Conservation (phyloP, 2,329 filamentous ascomycete species). For the Cadophora gregata region DNA sequence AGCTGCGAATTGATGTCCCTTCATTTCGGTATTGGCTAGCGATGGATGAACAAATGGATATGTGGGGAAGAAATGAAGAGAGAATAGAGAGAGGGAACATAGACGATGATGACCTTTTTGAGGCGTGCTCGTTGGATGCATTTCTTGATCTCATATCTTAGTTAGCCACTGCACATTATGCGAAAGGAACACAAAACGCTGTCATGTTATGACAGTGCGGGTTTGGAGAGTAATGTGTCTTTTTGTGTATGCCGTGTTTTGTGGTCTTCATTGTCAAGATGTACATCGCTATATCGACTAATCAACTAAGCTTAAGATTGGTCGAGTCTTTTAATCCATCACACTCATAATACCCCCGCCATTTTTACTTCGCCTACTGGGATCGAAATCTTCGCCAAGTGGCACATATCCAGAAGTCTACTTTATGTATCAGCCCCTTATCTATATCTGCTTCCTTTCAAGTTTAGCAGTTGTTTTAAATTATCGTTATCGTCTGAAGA, state of each 20-base stretch:
- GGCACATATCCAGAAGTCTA: too few relatives aligned
- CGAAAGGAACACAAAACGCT: background rate
- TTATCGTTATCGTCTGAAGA: too few relatives aligned
- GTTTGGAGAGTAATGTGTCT: background rate
- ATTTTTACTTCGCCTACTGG: too few relatives aligned
- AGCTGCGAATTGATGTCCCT: slow-evolving; percentile 5
- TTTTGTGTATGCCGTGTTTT: background rate
- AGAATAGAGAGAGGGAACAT: background rate
- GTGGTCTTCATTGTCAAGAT: background rate
- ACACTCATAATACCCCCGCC: too few relatives aligned
- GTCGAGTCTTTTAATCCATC: too few relatives aligned
- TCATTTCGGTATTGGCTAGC: background rate
- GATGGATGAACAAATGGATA: background rate
- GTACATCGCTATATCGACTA: too few relatives aligned
- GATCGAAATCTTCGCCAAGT: too few relatives aligned
- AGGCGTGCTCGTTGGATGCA: background rate
- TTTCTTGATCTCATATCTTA: background rate
- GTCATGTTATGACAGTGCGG: background rate
- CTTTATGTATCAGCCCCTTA: too few relatives aligned
- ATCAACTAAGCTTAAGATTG: too few relatives aligned
- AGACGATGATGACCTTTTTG: background rate
- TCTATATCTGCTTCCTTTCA: too few relatives aligned
- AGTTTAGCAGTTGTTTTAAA: too few relatives aligned
- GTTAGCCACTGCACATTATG: background rate
- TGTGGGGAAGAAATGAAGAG: background rate